Evolutionary conservation across 495 filamentous ascomycete genomes (phyloP).

Genomic region (Bacidia gigantensis): DNA sequence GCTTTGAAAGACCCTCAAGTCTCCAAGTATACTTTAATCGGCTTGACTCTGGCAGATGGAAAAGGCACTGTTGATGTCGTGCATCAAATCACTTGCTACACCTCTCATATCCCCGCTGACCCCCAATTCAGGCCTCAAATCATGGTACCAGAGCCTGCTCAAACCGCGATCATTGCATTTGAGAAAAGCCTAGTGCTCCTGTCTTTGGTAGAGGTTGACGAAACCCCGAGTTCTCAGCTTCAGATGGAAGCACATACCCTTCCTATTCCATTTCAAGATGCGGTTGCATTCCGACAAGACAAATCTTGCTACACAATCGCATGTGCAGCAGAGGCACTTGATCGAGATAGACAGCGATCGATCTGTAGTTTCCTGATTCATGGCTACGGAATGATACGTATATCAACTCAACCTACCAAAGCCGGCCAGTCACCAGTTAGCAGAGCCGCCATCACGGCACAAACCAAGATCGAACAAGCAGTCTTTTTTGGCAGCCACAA

Average conservation of each 20-base stretch:
- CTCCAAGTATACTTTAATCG: constrained; percentile 36
- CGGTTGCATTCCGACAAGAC: constrained; percentile 64
- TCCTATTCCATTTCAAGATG: constrained; percentile 62
- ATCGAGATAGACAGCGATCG: constrained; percentile 33
- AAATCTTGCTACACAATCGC: constrained; percentile 35
- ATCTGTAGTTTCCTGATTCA: constrained; percentile 60
- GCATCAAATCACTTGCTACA: constrained; percentile 50
- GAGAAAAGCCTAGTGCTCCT: constrained; percentile 60
- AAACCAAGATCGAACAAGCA: constrained; percentile 84
- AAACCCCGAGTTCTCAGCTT: constrained; percentile 56
- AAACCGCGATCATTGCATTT: constrained; percentile 74
- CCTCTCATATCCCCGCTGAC: constrained; percentile 26
- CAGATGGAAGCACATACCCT: constrained; percentile 45
- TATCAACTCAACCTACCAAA: constrained; percentile 33
- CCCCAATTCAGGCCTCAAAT: constrained; percentile 46
- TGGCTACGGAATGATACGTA: constrained; percentile 65
- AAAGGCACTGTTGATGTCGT: constrained; percentile 35
- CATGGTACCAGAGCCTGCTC: constrained; percentile 59
- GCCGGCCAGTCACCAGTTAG: constrained; percentile 21
- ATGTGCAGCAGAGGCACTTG: constrained; percentile 28
- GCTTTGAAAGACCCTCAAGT: constrained; percentile 16
- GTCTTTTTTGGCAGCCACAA: constrained; percentile 75
- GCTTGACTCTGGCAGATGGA: constrained; percentile 23
- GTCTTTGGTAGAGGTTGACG: constrained; percentile 46
- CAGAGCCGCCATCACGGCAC: constrained; percentile 48